Base-by-base conservation (phyloP, 108 stramenopile genomes). In the Aurantiochytrium sp. region DNA sequence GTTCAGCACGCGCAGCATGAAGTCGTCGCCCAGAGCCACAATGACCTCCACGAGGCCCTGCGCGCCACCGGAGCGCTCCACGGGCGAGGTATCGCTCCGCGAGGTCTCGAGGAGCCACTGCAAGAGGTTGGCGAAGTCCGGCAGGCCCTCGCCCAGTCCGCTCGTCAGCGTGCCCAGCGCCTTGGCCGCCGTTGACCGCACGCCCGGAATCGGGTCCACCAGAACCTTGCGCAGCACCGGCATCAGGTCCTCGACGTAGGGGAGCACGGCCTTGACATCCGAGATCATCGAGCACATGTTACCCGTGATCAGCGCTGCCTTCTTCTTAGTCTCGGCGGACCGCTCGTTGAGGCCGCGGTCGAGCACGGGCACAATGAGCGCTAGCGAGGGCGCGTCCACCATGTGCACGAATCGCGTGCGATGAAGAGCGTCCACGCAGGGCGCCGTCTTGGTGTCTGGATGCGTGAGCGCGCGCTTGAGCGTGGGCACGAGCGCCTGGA, bases 271-370 rank as follows among this genome's bases (percentile, higher is more conserved):
- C 85, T 96, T 85, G 6, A 97, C 95, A 87, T 99, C 96, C 89
- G 97, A 96, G 3, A 98, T 97, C 90, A 99, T 97, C 92, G 96
- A 96, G 91, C 94, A 95, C 96, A 99, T 98, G 93, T 98, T 98
- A 92, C 97, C 96, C 69, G 97, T 98, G 90, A 99, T 98, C 37
- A 98, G 96, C 59, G 98, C 97, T 52, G 98, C 96, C 91, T 97
- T 97, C 86, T 97, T 95, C 94, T 99, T 99, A 52, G 73, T 87
- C 37, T 94, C 97, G 17, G 97, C 97, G 34, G 93, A 93, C 85
- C 98, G 96, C 88, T 98, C 98, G 22, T 95, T 93, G 39, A 99
- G 92, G 68, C 97, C 99, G 68, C 99, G 97, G 39, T 95, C 92
- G 50, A 99, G 93, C 37, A 99, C 92, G n/a, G 99, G 99, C 41